phyloP scores from a whole-genome alignment of 805 yeast species.

The Metschnikowia lachancei region DNA sequence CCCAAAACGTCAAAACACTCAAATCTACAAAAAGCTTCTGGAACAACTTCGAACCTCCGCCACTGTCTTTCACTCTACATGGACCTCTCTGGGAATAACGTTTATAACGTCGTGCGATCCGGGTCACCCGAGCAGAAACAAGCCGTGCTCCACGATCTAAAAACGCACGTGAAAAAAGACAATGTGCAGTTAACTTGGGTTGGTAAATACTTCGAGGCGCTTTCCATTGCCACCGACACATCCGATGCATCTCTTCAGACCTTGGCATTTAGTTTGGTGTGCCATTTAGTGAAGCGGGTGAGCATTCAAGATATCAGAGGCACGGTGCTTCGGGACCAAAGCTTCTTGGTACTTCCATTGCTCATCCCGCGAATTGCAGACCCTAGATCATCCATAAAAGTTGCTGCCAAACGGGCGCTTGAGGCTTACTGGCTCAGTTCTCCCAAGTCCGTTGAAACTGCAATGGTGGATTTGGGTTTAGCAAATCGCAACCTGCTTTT shows the following conservation, averaged over 20 bases:
- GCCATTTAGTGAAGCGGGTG: slow-evolving; percentile 56
- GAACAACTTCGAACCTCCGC: too few species aligned
- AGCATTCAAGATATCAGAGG: slow-evolving; percentile 52
- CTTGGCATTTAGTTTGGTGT: slow-evolving; percentile 48
- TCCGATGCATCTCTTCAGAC: slow-evolving; percentile 38
- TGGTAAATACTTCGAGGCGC: slow-evolving; percentile 49
- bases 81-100: slow-evolving; percentile 18
- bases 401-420: slow-evolving; percentile 50
- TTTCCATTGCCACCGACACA: slow-evolving; percentile 45
- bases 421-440: slow-evolving; percentile 56
- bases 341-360: slow-evolving; percentile 49
- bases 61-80: not conserved
- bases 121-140: slow-evolving; percentile 16
- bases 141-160: slow-evolving; percentile 35
- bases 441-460: slow-evolving; percentile 46
- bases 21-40: not conserved
- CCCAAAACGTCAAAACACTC: slow-evolving; percentile 6
- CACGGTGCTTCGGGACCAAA: slow-evolving; percentile 38
- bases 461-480: slow-evolving; percentile 45
- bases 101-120: slow-evolving; percentile 13
- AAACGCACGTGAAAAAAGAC: slow-evolving; percentile 55
- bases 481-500: slow-evolving; percentile 36
- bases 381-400: slow-evolving; percentile 32
- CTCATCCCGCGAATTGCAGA: slow-evolving; percentile 48
- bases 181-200: slow-evolving; percentile 50